These are phyloP conservation scores for Daldinia loculata DNA, from an alignment of 495 filamentous ascomycete genomes.

Conservation along the genomic window DNA sequence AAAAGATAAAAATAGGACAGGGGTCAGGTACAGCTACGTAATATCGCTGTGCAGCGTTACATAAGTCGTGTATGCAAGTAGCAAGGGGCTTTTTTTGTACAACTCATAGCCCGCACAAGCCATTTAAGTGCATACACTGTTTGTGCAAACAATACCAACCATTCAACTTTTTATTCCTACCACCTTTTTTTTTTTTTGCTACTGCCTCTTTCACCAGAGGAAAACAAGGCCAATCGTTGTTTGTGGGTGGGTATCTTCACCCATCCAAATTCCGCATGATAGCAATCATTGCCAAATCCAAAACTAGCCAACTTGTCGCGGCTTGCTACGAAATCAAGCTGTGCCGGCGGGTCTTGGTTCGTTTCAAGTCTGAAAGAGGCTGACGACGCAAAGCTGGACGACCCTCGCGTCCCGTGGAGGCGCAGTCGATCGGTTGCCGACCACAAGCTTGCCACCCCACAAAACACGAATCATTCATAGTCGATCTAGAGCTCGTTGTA, in stretches of 20 bases:
- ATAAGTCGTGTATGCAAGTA: background rate
- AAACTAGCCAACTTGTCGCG: constrained; percentile 18
- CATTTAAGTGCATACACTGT: background rate
- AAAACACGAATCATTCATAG: constrained; percentile 17
- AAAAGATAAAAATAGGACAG: background rate
- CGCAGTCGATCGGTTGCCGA: constrained; percentile 33
- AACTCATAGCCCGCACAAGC: background rate
- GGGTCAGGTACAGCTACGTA: constrained; percentile 1
- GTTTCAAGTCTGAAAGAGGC: constrained; percentile 33
- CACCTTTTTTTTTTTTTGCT: background rate
- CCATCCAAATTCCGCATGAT: background rate
- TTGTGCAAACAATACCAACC: background rate
- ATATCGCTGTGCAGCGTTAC: background rate
- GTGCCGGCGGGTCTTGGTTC: constrained; percentile 17
- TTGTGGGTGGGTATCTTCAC: background rate
- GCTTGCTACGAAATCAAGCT: constrained; percentile 25
- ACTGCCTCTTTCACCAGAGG: background rate
- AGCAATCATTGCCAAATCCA: background rate
- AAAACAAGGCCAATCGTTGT: background rate
- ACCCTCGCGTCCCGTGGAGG: constrained; percentile 26
- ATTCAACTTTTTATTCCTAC: background rate
- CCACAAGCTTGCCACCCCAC: background rate
- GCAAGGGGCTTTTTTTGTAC: background rate
- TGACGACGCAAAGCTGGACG: constrained; percentile 26
- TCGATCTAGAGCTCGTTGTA: background rate